A percentile compares a stretch with the other conserved stretches of the same genome.
Evolutionary conservation across 73 alveolate species (phyloP).

Genomic region (Uronychia setigera): DNA sequence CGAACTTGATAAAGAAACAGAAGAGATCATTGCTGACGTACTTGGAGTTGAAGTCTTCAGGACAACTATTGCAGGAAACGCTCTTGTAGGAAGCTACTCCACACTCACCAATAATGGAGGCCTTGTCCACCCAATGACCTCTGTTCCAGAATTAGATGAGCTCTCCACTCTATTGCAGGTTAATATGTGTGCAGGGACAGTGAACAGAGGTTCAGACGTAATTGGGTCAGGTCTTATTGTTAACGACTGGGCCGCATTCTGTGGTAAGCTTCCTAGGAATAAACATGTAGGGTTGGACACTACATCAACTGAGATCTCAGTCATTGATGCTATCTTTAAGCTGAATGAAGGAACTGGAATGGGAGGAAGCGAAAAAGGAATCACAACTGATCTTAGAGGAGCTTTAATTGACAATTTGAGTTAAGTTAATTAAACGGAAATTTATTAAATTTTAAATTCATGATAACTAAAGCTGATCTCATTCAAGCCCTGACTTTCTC

Average conservation of each 20-base stretch:
- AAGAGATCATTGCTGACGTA: conserved; percentile 96
- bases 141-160: conserved; percentile 97
- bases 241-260: conserved; percentile 98
- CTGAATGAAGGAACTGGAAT: conserved; percentile 66
- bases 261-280: conserved; percentile 36
- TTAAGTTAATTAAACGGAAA: not conserved
- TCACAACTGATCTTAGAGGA: conserved; percentile 68
- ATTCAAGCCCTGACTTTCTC: not conserved
- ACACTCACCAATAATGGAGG: conserved; percentile 95
- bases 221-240: conserved; percentile 98
- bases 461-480: not conserved
- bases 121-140: conserved; percentile 97
- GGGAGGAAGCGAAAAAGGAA: conserved; percentile 50
- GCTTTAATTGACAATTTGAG: conserved; percentile 42
- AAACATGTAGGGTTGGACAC: conserved; percentile 85
- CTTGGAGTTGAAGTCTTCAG: conserved; percentile 98
- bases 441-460: no score
- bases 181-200: conserved; percentile 99
- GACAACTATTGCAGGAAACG: conserved; percentile 97
- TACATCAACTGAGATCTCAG: conserved; percentile 97
- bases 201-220: conserved; percentile 98
- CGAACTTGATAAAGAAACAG: conserved; percentile 98
- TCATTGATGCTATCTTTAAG: conserved; percentile 97
- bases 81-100: conserved; percentile 97
- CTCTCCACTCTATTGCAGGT: conserved; percentile 88